These are phyloP conservation scores for Backusella tuberculispora DNA, from an alignment of 192 early-diverging fungal genomes.

Conservation along the genomic window DNA sequence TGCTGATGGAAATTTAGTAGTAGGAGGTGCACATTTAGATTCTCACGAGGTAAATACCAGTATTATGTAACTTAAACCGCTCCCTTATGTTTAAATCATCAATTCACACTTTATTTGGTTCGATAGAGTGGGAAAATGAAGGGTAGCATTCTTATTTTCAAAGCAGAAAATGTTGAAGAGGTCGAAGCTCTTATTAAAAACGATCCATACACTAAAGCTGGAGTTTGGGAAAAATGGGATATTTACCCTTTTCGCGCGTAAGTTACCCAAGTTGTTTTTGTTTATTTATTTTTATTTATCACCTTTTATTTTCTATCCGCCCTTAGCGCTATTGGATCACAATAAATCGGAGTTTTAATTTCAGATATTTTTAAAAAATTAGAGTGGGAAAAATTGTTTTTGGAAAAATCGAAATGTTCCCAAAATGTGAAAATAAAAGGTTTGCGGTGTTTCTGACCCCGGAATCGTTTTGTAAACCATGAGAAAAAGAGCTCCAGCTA, in stretches of 20 bases:
- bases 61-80: neutral
- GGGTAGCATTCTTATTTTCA: neutral
- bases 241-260: conserved; percentile 10
- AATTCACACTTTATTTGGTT: neutral
- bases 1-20: neutral
- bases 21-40: conserved; percentile 16
- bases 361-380: too few relatives aligned
- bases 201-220: conserved; percentile 19
- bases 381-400: neutral
- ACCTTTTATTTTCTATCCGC: neutral
- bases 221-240: conserved; percentile 28
- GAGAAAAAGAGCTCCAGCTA: too few relatives aligned
- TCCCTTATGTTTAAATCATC: too few relatives aligned
- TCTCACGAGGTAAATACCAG: conserved; percentile 1
- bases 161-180: neutral
- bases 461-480: too few relatives aligned
- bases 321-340: neutral
- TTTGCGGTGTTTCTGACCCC: too few relatives aligned
- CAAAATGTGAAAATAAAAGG: neutral
- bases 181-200: neutral
- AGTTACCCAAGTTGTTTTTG: neutral
- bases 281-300: neutral
- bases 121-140: conserved; percentile 23
- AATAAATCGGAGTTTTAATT: neutral
- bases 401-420: neutral